These are phyloP conservation scores for Cutaneotrichosporon curvatum DNA, from an alignment of 1,284 basidiomycete genomes.

Conservation along the genomic window DNA sequence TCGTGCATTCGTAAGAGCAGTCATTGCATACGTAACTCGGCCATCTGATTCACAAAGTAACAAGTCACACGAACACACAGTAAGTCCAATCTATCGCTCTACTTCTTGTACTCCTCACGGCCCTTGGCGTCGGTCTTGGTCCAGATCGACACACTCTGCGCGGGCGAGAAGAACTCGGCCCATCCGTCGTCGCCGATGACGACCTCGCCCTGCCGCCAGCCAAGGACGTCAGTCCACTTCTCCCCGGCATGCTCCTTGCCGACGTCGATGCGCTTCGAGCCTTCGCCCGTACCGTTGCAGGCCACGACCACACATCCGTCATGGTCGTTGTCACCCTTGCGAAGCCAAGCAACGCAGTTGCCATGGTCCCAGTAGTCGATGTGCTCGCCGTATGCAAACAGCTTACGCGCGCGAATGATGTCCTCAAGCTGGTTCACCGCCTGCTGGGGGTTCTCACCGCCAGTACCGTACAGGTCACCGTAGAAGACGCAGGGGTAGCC, in stretches of 20 bases:
- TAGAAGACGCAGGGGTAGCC: constrained; percentile 96
- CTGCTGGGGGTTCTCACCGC: constrained; percentile 49
- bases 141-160: constrained; percentile 52
- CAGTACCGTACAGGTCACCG: constrained; percentile 64
- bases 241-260: constrained; percentile 52
- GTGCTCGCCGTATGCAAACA: constrained; percentile 52
- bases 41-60: no score
- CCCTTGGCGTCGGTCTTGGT: constrained; percentile 49
- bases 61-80: no score
- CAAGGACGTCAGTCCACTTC: constrained; percentile 54
- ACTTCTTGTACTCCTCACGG: constrained; percentile 45
- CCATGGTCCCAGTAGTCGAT: constrained; percentile 52
- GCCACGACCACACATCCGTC: constrained; percentile 50
- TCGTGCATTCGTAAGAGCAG: no score
- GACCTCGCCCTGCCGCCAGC: constrained; percentile 53
- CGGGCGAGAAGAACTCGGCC: constrained; percentile 51
- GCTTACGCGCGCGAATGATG: constrained; percentile 50
- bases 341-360: constrained; percentile 51
- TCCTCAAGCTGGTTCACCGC: constrained; percentile 50
- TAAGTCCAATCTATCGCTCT: no score
- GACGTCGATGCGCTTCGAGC: constrained; percentile 50
- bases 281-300: constrained; percentile 45
- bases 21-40: no score
- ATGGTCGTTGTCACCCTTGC: constrained; percentile 50
- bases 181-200: constrained; percentile 54